phyloP scores from a whole-genome alignment of 2,329 filamentous ascomycete genomes.

The Myriosclerotinia scirpicola region DNA sequence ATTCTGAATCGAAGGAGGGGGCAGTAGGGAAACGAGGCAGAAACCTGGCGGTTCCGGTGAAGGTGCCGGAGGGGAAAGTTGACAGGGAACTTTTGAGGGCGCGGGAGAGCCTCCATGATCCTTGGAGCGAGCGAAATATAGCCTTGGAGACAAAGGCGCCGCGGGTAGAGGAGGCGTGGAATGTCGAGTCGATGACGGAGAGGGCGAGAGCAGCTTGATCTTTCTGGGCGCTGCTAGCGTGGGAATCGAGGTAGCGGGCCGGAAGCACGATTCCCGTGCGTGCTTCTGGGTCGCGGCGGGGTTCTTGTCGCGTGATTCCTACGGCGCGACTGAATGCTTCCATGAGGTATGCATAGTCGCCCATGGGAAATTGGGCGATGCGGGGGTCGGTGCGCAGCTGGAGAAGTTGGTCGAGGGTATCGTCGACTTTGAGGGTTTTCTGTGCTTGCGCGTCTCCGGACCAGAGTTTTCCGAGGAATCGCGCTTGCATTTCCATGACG shows the following conservation, averaged over 20 bases:
- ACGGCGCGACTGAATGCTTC: conserved; percentile 65
- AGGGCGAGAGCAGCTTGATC: conserved; percentile 46
- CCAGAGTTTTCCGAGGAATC: conserved; percentile 65
- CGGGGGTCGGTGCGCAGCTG: conserved; percentile 37
- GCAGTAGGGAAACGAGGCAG: conserved; percentile 59
- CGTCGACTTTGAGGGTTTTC: conserved; percentile 35
- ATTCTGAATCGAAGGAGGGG: conserved; percentile 49
- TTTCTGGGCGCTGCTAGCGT: conserved; percentile 45
- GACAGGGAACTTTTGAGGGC: conserved; percentile 54
- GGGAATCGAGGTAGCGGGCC: conserved; percentile 48
- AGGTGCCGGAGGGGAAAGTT: conserved; percentile 62
- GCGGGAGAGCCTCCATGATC: conserved; percentile 64
- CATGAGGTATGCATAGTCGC: conserved; percentile 75
- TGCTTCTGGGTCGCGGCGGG: conserved; percentile 40
- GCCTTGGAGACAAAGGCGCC: conserved; percentile 60
- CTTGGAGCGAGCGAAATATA: conserved; percentile 69
- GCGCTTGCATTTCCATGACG: conserved; percentile 83
- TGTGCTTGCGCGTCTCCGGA: conserved; percentile 32
- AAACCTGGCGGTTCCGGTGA: conserved; percentile 65
- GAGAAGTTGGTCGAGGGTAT: conserved; percentile 34
- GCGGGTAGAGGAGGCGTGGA: conserved; percentile 34
- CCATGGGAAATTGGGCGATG: conserved; percentile 76
- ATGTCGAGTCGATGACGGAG: conserved; percentile 27
- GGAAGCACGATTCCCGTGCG: conserved; percentile 45
- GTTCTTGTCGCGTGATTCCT: conserved; percentile 47